phyloP scores from a whole-genome alignment of 176 grass and related monocot genomes.

The bread wheat (Triticum aestivum) region DNA sequence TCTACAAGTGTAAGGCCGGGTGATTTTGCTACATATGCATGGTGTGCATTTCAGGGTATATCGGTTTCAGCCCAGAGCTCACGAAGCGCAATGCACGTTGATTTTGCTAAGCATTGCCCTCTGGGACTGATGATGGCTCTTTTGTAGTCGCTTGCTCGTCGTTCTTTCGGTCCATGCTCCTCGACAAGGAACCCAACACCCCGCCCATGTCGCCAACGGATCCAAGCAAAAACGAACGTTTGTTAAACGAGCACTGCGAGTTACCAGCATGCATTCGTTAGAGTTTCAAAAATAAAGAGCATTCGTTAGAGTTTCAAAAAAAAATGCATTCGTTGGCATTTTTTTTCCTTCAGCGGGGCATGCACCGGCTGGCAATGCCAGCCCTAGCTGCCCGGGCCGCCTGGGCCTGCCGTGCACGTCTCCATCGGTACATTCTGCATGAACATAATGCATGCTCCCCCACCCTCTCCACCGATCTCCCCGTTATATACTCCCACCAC shows the following conservation, averaged over 20 bases:
- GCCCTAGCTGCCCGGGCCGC: neutral
- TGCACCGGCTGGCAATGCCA: neutral
- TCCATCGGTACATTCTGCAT: slow-evolving; percentile 1
- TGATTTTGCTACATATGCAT: slow-evolving; percentile 11
- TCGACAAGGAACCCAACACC: too few relatives aligned
- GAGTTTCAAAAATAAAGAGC: too few relatives aligned
- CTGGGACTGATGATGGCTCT: neutral
- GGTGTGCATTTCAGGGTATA: slow-evolving; percentile 17
- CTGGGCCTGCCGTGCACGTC: neutral
- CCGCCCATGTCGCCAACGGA: too few relatives aligned
- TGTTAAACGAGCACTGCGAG: too few relatives aligned
- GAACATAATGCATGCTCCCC: neutral
- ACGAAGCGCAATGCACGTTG: neutral
- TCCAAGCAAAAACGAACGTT: too few relatives aligned
- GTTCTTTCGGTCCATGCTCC: neutral
- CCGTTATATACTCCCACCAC: neutral
- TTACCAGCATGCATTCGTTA: too few relatives aligned
- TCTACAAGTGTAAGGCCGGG: neutral
- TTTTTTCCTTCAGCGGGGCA: neutral
- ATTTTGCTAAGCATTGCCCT: neutral
- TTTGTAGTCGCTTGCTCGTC: neutral
- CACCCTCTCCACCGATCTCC: neutral
- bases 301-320: too few relatives aligned
- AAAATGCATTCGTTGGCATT: neutral
- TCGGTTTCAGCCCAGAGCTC: neutral